These are phyloP conservation scores for Candida silvatica DNA, from an alignment of 805 yeast species.

Conservation along the genomic window DNA sequence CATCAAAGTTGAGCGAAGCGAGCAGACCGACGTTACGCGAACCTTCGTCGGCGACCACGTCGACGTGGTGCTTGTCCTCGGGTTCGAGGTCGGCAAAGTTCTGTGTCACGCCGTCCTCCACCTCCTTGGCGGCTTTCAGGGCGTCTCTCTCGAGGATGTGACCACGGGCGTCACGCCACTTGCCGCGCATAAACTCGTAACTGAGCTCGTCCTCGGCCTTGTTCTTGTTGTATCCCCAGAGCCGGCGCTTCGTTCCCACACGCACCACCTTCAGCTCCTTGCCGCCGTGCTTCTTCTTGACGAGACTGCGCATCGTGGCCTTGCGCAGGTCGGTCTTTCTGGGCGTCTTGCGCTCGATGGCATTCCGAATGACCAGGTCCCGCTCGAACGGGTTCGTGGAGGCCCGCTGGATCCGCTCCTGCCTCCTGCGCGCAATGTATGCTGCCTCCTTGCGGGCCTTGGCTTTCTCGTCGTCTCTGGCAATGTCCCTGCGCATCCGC, in stretches of 20 bases:
- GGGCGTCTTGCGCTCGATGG: constrained; percentile 50
- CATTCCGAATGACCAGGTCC: constrained; percentile 28
- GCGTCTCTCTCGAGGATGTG: constrained; percentile 59
- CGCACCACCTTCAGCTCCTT: constrained; percentile 49
- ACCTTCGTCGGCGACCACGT: constrained; percentile 32
- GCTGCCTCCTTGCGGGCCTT: constrained; percentile 23
- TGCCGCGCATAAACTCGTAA: constrained; percentile 49
- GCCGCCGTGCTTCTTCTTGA: constrained; percentile 47
- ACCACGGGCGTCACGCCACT: constrained; percentile 75
- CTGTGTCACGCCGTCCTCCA: constrained; percentile 8
- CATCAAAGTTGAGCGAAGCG: constrained; percentile 42
- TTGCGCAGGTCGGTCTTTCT: constrained; percentile 41
- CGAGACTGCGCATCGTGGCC: constrained; percentile 57
- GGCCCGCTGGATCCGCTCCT: constrained; percentile 35
- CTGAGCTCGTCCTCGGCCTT: constrained; percentile 55
- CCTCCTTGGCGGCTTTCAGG: constrained; percentile 16
- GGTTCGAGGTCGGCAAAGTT: constrained; percentile 1
- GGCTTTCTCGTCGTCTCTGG: constrained; percentile 29
- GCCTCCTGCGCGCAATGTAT: constrained; percentile 26
- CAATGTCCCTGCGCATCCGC: constrained; percentile 37
- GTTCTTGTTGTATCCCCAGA: constrained; percentile 86
- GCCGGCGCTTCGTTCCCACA: constrained; percentile 56
- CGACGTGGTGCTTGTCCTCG: constrained; percentile 2
- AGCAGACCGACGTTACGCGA: constrained; percentile 38
- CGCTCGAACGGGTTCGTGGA: constrained; percentile 26